Conservation (phyloP, 192 early-diverging fungal genomes). For the Coemansia sp. region DNA sequence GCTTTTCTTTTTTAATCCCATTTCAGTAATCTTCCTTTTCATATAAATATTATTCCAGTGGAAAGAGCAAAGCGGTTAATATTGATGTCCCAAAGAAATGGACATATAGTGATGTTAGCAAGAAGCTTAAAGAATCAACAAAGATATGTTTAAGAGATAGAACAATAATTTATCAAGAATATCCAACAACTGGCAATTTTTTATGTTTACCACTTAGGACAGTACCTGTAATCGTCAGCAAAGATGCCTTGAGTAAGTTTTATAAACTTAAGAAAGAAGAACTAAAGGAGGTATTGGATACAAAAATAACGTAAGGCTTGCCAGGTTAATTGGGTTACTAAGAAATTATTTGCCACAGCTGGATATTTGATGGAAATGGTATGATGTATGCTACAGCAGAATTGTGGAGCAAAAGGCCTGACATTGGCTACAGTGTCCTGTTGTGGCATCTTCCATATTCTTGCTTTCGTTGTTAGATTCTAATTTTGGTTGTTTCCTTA, state of each 20-base stretch:
- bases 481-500: too few relatives aligned
- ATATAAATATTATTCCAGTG: background rate
- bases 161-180: background rate
- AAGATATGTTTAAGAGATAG: background rate
- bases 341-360: too few relatives aligned
- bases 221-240: background rate
- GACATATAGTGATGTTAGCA: background rate
- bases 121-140: background rate
- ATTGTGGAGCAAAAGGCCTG: too few relatives aligned
- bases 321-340: too few relatives aligned
- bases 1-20: background rate
- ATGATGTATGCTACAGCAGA: too few relatives aligned
- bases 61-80: background rate
- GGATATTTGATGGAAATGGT: too few relatives aligned
- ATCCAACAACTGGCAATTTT: background rate
- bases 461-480: too few relatives aligned
- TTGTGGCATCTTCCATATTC: too few relatives aligned
- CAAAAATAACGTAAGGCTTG: too few relatives aligned
- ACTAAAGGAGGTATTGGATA: background rate
- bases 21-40: background rate
- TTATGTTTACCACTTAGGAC: background rate
- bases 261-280: background rate
- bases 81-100: constrained; percentile 2
- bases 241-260: background rate
- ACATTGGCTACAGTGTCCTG: too few relatives aligned